phyloP scores from a whole-genome alignment of 257 asterid species.

The Nicotiana benthamiana region DNA sequence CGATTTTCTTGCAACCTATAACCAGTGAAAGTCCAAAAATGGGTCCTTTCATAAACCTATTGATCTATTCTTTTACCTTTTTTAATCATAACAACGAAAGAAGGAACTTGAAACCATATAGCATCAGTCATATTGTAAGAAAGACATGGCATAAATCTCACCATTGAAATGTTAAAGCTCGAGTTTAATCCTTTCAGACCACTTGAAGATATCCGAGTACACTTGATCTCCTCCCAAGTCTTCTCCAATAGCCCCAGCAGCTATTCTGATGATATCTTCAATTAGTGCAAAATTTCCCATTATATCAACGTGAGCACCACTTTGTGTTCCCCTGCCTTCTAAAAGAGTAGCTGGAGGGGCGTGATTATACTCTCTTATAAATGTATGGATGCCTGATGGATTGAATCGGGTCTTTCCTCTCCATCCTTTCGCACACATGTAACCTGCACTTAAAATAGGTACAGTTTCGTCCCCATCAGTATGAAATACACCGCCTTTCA shows the following conservation, averaged over 20 bases:
- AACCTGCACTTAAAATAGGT: slow-evolving; percentile 74
- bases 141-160: slow-evolving; percentile 14
- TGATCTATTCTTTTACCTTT: not conserved
- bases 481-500: slow-evolving; percentile 71
- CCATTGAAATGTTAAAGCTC: slow-evolving; percentile 32
- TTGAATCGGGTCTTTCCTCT: slow-evolving; percentile 71
- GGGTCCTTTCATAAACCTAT: not conserved
- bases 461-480: slow-evolving; percentile 83
- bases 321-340: slow-evolving; percentile 81
- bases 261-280: slow-evolving; percentile 69
- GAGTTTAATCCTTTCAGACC: slow-evolving; percentile 65
- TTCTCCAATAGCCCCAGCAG: slow-evolving; percentile 74
- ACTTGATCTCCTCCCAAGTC: slow-evolving; percentile 74
- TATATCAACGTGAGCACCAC: slow-evolving; percentile 86
- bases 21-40: not conserved
- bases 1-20: not conserved
- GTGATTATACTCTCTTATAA: slow-evolving; percentile 59
- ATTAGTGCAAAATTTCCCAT: slow-evolving; percentile 77
- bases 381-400: slow-evolving; percentile 65
- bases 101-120: not conserved
- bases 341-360: slow-evolving; percentile 61
- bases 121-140: not conserved
- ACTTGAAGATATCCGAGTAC: slow-evolving; percentile 57
- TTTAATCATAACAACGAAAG: not conserved
- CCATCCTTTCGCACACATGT: slow-evolving; percentile 72